Conservation (phyloP, 2,329 filamentous ascomycete genomes). For the Ophiostoma ulmi region DNA sequence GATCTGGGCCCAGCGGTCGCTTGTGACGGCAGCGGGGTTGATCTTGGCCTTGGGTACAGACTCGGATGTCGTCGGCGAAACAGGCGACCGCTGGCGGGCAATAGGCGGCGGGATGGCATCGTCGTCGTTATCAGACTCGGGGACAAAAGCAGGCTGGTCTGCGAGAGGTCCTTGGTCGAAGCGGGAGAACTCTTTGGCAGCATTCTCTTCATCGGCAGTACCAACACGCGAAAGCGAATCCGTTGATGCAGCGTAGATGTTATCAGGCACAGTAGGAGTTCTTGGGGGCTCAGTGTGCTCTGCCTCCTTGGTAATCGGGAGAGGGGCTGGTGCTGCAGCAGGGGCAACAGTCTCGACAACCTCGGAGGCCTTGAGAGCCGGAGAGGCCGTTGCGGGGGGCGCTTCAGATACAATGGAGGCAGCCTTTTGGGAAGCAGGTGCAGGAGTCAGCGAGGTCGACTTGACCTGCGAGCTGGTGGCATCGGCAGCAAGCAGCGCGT, state of each 20-base stretch:
- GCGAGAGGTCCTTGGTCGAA: conserved; percentile 87
- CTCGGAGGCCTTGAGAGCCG: conserved; percentile 24
- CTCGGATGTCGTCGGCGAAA: conserved; percentile 12
- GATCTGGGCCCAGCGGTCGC: conserved; percentile 93
- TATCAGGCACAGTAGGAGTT: conserved; percentile 32
- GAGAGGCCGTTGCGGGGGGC: conserved; percentile 31
- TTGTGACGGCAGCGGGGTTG: conserved; percentile 35
- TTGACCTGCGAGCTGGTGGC: background rate
- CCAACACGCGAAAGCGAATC: conserved; percentile 55
- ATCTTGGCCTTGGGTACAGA: conserved; percentile 28
- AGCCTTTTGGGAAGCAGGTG: conserved; percentile 9
- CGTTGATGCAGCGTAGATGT: conserved; percentile 42
- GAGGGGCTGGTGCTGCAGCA: conserved; percentile 22
- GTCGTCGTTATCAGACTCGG: conserved; percentile 48
- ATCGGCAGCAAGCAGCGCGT: conserved; percentile 44
- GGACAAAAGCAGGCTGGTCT: conserved; percentile 80
- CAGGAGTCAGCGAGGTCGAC: background rate
- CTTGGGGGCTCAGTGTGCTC: conserved; percentile 25
- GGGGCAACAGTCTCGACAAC: conserved; percentile 27
- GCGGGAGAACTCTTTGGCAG: conserved; percentile 55
- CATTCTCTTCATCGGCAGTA: conserved; percentile 53
- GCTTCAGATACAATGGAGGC: conserved; percentile 24
- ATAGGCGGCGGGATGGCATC: conserved; percentile 51
- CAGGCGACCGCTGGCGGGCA: conserved; percentile 37
- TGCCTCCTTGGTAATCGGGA: conserved; percentile 25